Base-by-base conservation (phyloP, 306 rosid species). In the Rubus parviflorus region DNA sequence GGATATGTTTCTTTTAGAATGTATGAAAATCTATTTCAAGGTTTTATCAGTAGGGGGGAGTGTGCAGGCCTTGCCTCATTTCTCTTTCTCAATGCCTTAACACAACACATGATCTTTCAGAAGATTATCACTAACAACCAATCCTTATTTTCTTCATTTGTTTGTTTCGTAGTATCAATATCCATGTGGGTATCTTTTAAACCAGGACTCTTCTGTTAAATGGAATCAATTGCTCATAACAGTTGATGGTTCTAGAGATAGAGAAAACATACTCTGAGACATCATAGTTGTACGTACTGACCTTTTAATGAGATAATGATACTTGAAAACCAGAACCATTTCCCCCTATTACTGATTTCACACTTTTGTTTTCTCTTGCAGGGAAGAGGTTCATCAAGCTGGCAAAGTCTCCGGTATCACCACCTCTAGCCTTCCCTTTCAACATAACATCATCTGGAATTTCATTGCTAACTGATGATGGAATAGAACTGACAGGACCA, bases 331-430 rank as follows among this genome's bases (percentile, higher is more conserved):
- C 8, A 41, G 43, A 72, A 56, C 23, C 14, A 1, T 5, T 19
- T 52, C 41, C 49, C 45, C 80, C 6, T 66, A 8, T 69, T 41
- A 37, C 57, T 40, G 49, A 51, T 78, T 43, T 72, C 47, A 40
- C 68, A 64, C 48, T 78, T 70, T 63, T 68, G 43, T 68, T 81
- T 81, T 79, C n/a, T 40, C 84, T 81, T 61, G 79, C 86, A 94
- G 97, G 90, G 75, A 86, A 87, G 76, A 88, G 92, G 83, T 90
- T 86, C 80, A 89, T 94, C 53, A 94, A 92, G 84, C 70, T 92
- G 79, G 93, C 97, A 30, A 94, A 94, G 78, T 91, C 97, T 76
- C 97, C 97, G 17, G 72, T 94, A 43, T 92, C 98, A 37, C 89
- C 98, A 11, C 92, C 97, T 47, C 81, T 90, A 57, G 88, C 97